Conservation (phyloP, 305 asterid genomes). For the Fraxinus ornus region DNA sequence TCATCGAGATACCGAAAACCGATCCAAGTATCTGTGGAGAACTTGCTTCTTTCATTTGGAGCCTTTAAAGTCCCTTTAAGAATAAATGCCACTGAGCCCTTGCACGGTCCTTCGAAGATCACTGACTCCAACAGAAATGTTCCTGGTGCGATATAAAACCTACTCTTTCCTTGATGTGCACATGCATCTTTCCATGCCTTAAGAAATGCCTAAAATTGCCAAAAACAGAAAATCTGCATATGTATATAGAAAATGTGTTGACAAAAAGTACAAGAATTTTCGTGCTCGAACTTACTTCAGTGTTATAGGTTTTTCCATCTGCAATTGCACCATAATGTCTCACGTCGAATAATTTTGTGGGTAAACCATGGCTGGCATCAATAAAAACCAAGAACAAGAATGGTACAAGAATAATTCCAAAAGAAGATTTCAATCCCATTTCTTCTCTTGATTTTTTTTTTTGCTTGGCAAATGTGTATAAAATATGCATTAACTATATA, state of each 20-base stretch:
- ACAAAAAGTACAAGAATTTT: background rate
- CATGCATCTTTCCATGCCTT: slow-evolving; percentile 65
- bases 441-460: background rate
- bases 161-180: slow-evolving; percentile 35
- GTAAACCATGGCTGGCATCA: slow-evolving; percentile 7
- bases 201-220: slow-evolving; percentile 45
- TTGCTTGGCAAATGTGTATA: background rate
- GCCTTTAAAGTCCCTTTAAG: slow-evolving; percentile 49
- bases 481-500: background rate
- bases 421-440: slow-evolving; percentile 31
- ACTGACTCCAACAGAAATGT: slow-evolving; percentile 35
- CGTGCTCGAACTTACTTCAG: slow-evolving; percentile 32
- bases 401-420: slow-evolving; percentile 9
- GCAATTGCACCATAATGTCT: slow-evolving; percentile 53
- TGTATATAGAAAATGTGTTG: background rate
- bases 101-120: slow-evolving; percentile 54
- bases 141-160: slow-evolving; percentile 46
- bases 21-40: slow-evolving; percentile 51
- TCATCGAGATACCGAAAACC: slow-evolving; percentile 44
- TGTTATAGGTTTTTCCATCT: slow-evolving; percentile 42
- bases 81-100: slow-evolving; percentile 24
- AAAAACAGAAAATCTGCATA: background rate
- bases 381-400: slow-evolving; percentile 16
- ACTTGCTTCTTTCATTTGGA: slow-evolving; percentile 30
- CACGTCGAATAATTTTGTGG: slow-evolving; percentile 33